Conservation (phyloP, 495 filamentous ascomycete species). For the Talaromyces adpressus region DNA sequence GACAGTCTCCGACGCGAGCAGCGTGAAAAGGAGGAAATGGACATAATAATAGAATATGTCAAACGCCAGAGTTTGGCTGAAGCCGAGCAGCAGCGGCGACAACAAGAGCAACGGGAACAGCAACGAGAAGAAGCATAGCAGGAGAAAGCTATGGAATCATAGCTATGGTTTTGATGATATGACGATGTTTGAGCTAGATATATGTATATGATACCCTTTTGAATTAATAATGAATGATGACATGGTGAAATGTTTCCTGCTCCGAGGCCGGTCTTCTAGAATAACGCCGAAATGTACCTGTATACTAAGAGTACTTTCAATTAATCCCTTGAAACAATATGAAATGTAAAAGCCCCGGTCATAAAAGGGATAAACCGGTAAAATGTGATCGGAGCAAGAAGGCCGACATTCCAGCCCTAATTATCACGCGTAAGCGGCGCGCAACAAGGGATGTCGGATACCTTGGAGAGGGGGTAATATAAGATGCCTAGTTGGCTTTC, state of each 20-base stretch:
- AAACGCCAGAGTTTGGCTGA: constrained; percentile 70
- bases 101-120: neutral
- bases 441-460: neutral
- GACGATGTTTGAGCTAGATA: neutral
- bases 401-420: constrained; percentile 3
- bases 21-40: constrained; percentile 54
- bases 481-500: neutral
- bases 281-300: neutral
- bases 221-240: neutral
- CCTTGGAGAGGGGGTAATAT: neutral
- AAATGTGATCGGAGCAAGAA: neutral
- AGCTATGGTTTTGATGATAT: neutral
- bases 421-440: neutral
- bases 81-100: constrained; percentile 34
- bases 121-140: neutral
- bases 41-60: constrained; percentile 69
- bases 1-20: constrained; percentile 30
- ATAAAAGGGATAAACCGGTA: neutral
- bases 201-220: neutral
- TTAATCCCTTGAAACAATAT: neutral
- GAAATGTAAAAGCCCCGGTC: neutral
- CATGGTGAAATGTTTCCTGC: neutral
- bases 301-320: neutral
- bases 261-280: too few relatives aligned
- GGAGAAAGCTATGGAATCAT: neutral